Percentiles rank a stretch among this genome's conserved stretches.
Conservation (phyloP, 2,329 filamentous ascomycete species). For the Fusarium subtropicale region DNA sequence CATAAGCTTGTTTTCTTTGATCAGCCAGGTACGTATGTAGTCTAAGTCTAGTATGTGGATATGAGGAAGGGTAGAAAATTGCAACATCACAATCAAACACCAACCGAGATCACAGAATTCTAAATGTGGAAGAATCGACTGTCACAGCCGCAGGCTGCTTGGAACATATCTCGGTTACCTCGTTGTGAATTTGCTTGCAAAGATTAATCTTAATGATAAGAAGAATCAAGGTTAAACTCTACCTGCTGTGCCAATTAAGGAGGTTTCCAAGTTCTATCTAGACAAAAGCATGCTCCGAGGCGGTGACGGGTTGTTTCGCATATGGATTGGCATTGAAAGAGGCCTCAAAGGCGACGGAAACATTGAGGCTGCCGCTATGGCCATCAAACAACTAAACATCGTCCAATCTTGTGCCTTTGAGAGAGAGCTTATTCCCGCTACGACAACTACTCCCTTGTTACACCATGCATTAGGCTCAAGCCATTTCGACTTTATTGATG, state of each 20-base stretch:
- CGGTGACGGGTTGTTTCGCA: constrained; percentile 19
- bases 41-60: constrained; percentile 9
- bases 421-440: constrained; percentile 41
- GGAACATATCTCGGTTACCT: constrained; percentile 29
- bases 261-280: not conserved
- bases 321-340: constrained; percentile 16
- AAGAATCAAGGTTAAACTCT: not conserved
- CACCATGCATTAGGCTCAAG: constrained; percentile 32
- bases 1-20: constrained; percentile 23
- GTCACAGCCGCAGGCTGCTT: constrained; percentile 2
- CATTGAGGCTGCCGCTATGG: constrained; percentile 36
- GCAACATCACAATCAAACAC: constrained; percentile 27
- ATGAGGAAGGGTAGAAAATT: constrained; percentile 18
- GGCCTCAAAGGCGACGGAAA: constrained; percentile 21
- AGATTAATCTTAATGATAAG: constrained; percentile 13
- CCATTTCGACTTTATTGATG: constrained; percentile 17
- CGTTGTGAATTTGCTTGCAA: constrained; percentile 2
- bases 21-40: not conserved
- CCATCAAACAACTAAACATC: constrained; percentile 13
- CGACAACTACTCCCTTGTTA: constrained; percentile 35
- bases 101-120: constrained; percentile 36
- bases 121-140: constrained; percentile 28
- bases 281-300: constrained; percentile 6
- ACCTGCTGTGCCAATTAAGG: constrained; percentile 12
- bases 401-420: constrained; percentile 36